These are phyloP conservation scores for Globisporangium acanthophoron DNA, from an alignment of 352 stramenopile genomes.

Conservation along the genomic window DNA sequence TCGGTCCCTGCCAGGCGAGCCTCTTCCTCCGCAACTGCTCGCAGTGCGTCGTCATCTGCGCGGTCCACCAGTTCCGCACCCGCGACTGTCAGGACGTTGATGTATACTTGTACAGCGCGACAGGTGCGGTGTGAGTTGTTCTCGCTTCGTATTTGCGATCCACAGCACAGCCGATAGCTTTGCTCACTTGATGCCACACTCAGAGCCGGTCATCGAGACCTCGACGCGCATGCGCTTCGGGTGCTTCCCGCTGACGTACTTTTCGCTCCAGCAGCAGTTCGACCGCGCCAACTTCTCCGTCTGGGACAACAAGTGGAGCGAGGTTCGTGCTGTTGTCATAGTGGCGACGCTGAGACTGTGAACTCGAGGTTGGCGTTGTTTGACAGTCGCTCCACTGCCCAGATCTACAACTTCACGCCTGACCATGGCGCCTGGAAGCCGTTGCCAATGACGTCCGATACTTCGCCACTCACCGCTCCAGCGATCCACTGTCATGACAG, in stretches of 20 bases:
- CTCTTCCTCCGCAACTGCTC: conserved; percentile 70
- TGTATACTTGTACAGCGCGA: conserved; percentile 61
- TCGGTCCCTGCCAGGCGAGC: conserved; percentile 62
- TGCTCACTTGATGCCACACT: not conserved
- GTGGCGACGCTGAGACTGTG: not conserved
- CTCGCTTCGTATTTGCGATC: not conserved
- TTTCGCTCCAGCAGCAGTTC: conserved; percentile 67
- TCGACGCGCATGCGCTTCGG: conserved; percentile 53
- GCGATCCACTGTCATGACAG: conserved; percentile 20
- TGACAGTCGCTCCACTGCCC: not conserved
- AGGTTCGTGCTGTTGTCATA: conserved; percentile 24
- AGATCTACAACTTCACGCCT: conserved; percentile 73
- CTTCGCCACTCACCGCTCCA: conserved; percentile 27
- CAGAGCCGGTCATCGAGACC: conserved; percentile 70
- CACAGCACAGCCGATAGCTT: not conserved
- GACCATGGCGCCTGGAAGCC: conserved; percentile 47
- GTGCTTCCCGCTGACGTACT: conserved; percentile 62
- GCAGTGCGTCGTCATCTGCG: conserved; percentile 53
- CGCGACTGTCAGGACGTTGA: conserved; percentile 59
- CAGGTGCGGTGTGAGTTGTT: conserved; percentile 18
- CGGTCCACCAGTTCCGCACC: conserved; percentile 68
- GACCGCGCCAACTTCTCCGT: conserved; percentile 59
- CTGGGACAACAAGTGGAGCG: conserved; percentile 83
- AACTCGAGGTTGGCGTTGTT: not conserved
- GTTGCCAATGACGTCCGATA: conserved; percentile 19